Evolutionary conservation across 1,284 basidiomycete species (phyloP).

Genomic region (Cutaneotrichosporon cavernicola): DNA sequence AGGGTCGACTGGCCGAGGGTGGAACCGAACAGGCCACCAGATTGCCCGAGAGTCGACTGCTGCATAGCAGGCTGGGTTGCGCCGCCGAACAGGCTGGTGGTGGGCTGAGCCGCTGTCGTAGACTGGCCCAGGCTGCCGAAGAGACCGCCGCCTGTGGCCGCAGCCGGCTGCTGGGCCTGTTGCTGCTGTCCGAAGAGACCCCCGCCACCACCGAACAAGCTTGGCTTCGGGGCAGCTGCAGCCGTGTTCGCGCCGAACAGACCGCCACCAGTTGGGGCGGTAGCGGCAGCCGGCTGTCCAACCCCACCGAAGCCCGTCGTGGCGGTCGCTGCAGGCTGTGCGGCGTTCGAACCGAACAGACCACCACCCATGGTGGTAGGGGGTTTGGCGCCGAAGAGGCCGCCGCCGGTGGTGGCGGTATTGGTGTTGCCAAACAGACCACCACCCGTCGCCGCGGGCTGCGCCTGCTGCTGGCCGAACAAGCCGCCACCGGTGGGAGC

Average conservation of each 20-base stretch:
- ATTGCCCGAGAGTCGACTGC: slow-evolving; percentile 26
- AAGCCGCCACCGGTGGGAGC: slow-evolving; percentile 48
- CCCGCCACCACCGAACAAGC: slow-evolving; percentile 31
- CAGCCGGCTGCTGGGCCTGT: slow-evolving; percentile 27
- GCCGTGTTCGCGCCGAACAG: slow-evolving; percentile 27
- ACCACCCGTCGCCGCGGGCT: slow-evolving; percentile 17
- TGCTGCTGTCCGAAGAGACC: slow-evolving; percentile 48
- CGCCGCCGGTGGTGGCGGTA: slow-evolving; percentile 42
- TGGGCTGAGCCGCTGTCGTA: slow-evolving; percentile 8
- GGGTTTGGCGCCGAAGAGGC: slow-evolving; percentile 55
- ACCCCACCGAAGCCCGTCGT: slow-evolving; percentile 29
- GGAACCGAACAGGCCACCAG: slow-evolving; percentile 31
- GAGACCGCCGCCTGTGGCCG: slow-evolving; percentile 21
- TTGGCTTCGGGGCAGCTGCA: slow-evolving; percentile 13
- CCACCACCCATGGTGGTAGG: slow-evolving; percentile 22
- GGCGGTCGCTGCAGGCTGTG: slow-evolving; percentile 17
- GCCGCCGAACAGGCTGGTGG: slow-evolving; percentile 37
- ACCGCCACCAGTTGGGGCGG: slow-evolving; percentile 15
- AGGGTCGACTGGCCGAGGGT: slow-evolving; percentile 44
- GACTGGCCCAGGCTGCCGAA: slow-evolving; percentile 24
- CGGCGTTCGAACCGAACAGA: slow-evolving; percentile 38
- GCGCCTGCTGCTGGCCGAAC: slow-evolving; percentile 54
- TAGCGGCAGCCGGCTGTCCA: slow-evolving; percentile 26
- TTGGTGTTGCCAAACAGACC: slow-evolving; percentile 54
- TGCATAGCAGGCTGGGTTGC: slow-evolving; percentile 21